Conservation (phyloP, 352 stramenopile genomes). For the Phytophthora hibernalis region DNA sequence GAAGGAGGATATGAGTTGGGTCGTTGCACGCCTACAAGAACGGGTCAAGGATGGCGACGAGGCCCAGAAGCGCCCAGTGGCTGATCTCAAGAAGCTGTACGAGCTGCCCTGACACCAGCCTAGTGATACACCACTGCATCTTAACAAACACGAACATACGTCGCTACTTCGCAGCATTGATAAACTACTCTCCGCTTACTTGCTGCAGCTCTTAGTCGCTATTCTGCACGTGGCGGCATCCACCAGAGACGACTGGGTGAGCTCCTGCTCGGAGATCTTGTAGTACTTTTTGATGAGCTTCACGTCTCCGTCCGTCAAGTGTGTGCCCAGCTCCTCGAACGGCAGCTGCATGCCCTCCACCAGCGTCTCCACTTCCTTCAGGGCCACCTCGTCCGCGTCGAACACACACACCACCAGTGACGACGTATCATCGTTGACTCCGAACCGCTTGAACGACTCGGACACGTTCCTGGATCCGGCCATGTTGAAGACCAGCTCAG, state of each 20-base stretch:
- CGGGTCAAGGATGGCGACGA: constrained; percentile 14
- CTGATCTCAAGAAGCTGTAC: constrained; percentile 55
- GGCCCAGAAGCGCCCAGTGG: constrained; percentile 17
- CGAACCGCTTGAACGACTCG: constrained; percentile 86
- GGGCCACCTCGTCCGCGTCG: constrained; percentile 58
- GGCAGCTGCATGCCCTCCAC: constrained; percentile 62
- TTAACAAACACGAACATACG: constrained; percentile 6
- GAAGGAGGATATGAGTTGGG: constrained; percentile 63
- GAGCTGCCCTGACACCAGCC: constrained; percentile 38
- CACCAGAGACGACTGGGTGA: constrained; percentile 63
- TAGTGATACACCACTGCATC: constrained; percentile 1
- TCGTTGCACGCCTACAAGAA: constrained; percentile 40
- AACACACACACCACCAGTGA: constrained; percentile 79
- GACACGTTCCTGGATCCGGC: constrained; percentile 84
- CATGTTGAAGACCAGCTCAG: constrained; percentile 89
- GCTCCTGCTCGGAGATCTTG: constrained; percentile 85
- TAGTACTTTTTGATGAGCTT: constrained; percentile 82
- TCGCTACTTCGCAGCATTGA: constrained; percentile 14
- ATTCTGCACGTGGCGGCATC: constrained; percentile 84
- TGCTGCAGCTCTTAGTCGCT: constrained; percentile 89
- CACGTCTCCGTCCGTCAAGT: constrained; percentile 56
- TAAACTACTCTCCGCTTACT: constrained; percentile 45
- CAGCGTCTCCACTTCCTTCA: constrained; percentile 46
- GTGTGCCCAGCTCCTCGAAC: constrained; percentile 53
- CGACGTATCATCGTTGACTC: constrained; percentile 60